Evolutionary conservation across 805 yeast species (phyloP).

Genomic region (Zygosaccharomyces siamensis): DNA sequence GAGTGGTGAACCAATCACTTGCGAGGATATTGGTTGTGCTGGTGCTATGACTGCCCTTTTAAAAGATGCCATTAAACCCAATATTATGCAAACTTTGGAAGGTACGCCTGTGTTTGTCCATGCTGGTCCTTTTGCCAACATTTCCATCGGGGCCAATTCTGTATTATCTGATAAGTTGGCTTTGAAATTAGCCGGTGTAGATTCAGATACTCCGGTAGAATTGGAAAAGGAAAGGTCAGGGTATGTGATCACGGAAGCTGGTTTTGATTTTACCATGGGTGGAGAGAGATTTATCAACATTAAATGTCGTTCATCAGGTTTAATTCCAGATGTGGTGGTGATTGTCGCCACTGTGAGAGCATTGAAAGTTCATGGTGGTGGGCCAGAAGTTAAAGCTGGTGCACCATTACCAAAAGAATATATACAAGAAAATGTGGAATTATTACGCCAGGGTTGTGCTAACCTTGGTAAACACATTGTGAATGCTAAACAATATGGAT

Average conservation of each 20-base stretch:
- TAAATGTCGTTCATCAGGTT: constrained; percentile 77
- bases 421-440: constrained; percentile 63
- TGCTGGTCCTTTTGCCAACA: constrained; percentile 87
- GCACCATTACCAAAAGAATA: constrained; percentile 71
- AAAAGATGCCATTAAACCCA: constrained; percentile 80
- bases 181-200: constrained; percentile 70
- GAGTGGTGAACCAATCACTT: constrained; percentile 68
- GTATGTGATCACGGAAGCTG: constrained; percentile 82
- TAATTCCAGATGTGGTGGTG: constrained; percentile 71
- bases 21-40: constrained; percentile 81
- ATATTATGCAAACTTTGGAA: constrained; percentile 81
- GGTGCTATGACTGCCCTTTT: constrained; percentile 80
- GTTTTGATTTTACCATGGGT: constrained; percentile 89
- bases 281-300: constrained; percentile 83
- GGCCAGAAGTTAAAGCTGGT: constrained; percentile 84
- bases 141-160: constrained; percentile 82
- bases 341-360: constrained; percentile 84
- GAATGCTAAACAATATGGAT: constrained; percentile 66
- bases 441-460: constrained; percentile 64
- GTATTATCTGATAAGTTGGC: constrained; percentile 79
- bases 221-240: constrained; percentile 53
- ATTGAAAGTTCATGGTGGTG: constrained; percentile 82
- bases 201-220: constrained; percentile 41
- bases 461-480: constrained; percentile 73
- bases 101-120: constrained; percentile 85